Percentiles rank a stretch among this genome's conserved stretches.
These are phyloP conservation scores for Epichloe sp. DNA, from an alignment of 2,329 filamentous ascomycete genomes.

Conservation along the genomic window DNA sequence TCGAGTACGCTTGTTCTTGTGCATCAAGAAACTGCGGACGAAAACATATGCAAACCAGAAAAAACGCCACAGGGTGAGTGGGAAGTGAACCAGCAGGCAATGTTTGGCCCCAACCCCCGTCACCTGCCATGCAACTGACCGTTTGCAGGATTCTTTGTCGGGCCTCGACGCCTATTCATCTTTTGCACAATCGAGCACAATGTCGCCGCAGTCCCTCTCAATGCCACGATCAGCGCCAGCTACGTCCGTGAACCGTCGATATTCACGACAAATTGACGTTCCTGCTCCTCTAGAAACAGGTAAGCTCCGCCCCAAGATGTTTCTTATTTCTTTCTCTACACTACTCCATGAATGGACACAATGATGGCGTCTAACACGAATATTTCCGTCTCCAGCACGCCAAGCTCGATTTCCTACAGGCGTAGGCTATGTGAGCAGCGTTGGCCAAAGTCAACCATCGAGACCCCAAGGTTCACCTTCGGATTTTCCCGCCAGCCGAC, in stretches of 20 bases:
- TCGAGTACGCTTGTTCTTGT: slow-evolving; percentile 77
- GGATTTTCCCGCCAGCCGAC: slow-evolving; percentile 48
- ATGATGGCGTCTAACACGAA: slow-evolving; percentile 22
- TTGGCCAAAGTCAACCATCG: slow-evolving; percentile 28
- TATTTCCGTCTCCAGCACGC: slow-evolving; percentile 31
- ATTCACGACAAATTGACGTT: slow-evolving; percentile 47
- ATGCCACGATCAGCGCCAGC: slow-evolving; percentile 35
- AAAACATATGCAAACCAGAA: slow-evolving; percentile 65
- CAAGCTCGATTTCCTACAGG: slow-evolving; percentile 44
- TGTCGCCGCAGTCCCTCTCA: slow-evolving; percentile 43
- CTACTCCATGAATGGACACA: slow-evolving; percentile 45
- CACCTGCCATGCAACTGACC: slow-evolving; percentile 1
- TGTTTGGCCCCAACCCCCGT: background rate
- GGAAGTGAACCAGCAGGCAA: slow-evolving; percentile 1
- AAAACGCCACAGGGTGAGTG: slow-evolving; percentile 70
- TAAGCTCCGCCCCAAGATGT: slow-evolving; percentile 26
- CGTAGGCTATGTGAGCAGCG: slow-evolving; percentile 33
- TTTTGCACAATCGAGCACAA: slow-evolving; percentile 17
- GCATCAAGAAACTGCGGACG: slow-evolving; percentile 71
- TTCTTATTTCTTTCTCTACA: slow-evolving; percentile 31
- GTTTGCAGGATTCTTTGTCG: slow-evolving; percentile 63
- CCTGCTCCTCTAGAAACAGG: slow-evolving; percentile 28
- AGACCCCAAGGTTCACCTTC: slow-evolving; percentile 20
- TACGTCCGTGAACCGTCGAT: slow-evolving; percentile 40
- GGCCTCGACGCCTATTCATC: slow-evolving; percentile 53